Evolutionary conservation across 1,284 basidiomycete species (phyloP).

Genomic region (Tilletia indica): DNA sequence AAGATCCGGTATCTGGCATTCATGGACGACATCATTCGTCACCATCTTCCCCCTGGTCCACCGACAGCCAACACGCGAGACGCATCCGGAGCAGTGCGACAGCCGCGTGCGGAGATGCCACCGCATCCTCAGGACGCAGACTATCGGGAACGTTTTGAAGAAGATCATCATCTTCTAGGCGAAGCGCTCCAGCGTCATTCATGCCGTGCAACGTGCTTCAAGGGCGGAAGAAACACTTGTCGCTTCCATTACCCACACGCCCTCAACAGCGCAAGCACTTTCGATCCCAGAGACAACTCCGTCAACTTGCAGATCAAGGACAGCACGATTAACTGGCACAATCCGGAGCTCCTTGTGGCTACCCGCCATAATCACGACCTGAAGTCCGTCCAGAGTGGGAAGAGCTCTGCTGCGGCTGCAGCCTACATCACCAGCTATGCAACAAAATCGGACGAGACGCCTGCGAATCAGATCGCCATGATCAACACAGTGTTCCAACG

Average conservation of each 20-base stretch:
- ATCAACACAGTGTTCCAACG: not conserved
- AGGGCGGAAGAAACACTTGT: not conserved
- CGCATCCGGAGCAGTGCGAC: not conserved
- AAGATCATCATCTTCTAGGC: not conserved
- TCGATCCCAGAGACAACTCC: not conserved
- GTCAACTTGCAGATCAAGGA: not conserved
- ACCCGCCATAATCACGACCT: not conserved
- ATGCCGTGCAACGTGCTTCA: not conserved
- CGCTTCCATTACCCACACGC: not conserved
- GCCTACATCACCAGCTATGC: constrained; percentile 6
- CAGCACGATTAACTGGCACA: not conserved
- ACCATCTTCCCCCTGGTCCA: not conserved
- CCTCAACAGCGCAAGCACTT: not conserved
- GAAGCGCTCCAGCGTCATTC: not conserved
- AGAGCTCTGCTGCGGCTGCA: not conserved
- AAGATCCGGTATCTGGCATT: not conserved
- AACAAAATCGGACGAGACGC: not conserved
- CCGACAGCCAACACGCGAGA: not conserved
- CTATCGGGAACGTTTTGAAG: not conserved
- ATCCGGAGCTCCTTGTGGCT: not conserved
- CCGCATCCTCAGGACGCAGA: not conserved
- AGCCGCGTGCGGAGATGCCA: not conserved
- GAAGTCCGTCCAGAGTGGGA: not conserved
- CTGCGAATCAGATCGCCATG: constrained; percentile 1
- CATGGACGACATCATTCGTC: not conserved